phyloP scores from a whole-genome alignment of 768 basidiomycete genomes.

The Cubamyces lactineus region DNA sequence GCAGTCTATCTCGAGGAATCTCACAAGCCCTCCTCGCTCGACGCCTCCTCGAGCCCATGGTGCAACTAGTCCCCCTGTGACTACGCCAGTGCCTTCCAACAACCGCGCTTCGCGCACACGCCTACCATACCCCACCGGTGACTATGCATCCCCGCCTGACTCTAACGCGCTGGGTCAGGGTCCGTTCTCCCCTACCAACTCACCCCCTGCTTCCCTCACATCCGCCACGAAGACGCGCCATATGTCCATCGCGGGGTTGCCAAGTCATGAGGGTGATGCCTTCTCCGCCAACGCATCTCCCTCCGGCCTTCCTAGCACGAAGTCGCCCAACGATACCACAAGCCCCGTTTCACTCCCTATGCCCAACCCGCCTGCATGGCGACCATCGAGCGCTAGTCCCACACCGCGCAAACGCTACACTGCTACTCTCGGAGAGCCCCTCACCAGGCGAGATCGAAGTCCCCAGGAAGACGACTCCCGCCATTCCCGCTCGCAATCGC shows the following conservation, averaged over 20 bases:
- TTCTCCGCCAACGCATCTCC: constrained; percentile 21
- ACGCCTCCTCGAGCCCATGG: constrained; percentile 53
- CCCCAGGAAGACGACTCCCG: constrained; percentile 35
- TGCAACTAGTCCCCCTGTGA: constrained; percentile 60
- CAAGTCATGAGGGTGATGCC: constrained; percentile 29
- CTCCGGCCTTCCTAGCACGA: constrained; percentile 29
- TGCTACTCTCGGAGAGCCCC: constrained; percentile 78
- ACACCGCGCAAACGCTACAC: constrained; percentile 78
- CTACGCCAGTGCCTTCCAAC: constrained; percentile 45
- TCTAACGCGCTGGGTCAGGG: constrained; percentile 38
- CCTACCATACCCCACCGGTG: constrained; percentile 82
- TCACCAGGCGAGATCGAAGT: constrained; percentile 43
- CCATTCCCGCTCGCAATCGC: constrained; percentile 29
- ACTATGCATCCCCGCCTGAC: constrained; percentile 72
- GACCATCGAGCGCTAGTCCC: constrained; percentile 67
- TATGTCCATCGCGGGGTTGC: constrained; percentile 54
- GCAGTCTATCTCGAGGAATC: constrained; percentile 35
- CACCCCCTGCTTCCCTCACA: constrained; percentile 44
- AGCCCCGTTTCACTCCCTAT: constrained; percentile 42
- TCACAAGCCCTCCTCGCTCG: constrained; percentile 34
- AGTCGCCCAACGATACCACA: constrained; percentile 25
- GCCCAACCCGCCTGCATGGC: constrained; percentile 42
- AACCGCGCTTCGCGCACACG: constrained; percentile 51
- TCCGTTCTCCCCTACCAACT: constrained; percentile 56
- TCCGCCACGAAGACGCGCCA: constrained; percentile 40